These are phyloP conservation scores for Lepraria neglecta DNA, from an alignment of 495 filamentous ascomycete species.

Conservation along the genomic window DNA sequence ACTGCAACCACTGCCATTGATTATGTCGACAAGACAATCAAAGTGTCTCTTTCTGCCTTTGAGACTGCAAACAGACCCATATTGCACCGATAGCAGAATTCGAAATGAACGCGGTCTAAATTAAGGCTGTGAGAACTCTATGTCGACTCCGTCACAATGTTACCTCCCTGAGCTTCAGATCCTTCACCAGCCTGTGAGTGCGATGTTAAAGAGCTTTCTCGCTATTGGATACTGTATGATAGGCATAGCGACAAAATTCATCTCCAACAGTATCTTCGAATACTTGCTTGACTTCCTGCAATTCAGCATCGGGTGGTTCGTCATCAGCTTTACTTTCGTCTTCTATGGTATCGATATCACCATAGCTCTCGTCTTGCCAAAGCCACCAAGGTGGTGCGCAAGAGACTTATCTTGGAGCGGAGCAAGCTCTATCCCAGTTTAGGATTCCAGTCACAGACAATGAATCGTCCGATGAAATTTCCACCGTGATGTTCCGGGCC, in stretches of 20 bases:
- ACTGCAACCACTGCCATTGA: too few species aligned
- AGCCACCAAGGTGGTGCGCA: conserved; percentile 35
- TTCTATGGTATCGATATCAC: conserved; percentile 30
- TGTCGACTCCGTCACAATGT: too few species aligned
- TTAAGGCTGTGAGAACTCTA: too few species aligned
- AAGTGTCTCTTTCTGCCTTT: too few species aligned
- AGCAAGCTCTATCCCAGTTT: conserved; percentile 44
- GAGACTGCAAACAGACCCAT: too few species aligned
- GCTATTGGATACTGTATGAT: conserved; percentile 27
- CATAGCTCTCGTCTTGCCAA: conserved; percentile 28
- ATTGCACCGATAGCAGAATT: too few species aligned
- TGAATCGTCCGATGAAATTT: conserved; percentile 21
- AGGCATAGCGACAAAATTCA: conserved; percentile 25
- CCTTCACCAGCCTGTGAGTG: background rate
- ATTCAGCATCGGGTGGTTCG: conserved; percentile 23
- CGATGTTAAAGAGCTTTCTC: conserved; percentile 21
- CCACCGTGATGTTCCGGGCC: conserved; percentile 49
- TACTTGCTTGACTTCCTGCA: conserved; percentile 24
- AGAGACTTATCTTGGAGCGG: conserved; percentile 29
- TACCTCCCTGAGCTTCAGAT: too few species aligned
- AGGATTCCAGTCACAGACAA: conserved; percentile 44
- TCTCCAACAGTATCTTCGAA: conserved; percentile 31
- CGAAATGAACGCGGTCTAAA: too few species aligned
- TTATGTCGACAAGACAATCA: too few species aligned
- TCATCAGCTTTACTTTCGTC: conserved; percentile 25